These are phyloP conservation scores for Pythium rhizo-oryzae DNA, from an alignment of 352 stramenopile genomes.

Conservation along the genomic window DNA sequence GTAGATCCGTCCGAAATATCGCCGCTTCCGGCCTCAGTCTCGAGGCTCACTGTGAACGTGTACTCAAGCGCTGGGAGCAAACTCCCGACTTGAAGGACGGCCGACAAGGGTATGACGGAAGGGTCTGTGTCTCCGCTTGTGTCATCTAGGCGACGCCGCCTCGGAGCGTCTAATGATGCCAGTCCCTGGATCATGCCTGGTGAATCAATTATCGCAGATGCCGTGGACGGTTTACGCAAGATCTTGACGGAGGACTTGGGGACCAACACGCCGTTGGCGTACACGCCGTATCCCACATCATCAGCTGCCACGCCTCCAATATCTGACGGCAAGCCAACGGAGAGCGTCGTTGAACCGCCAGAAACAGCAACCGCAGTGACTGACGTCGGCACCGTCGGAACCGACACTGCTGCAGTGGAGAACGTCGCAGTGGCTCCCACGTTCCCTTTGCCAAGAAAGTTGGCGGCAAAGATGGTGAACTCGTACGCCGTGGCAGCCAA, in stretches of 20 bases:
- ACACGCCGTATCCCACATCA: constrained; percentile 44
- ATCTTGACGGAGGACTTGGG: constrained; percentile 1
- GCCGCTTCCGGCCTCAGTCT: constrained; percentile 40
- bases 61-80: constrained; percentile 48
- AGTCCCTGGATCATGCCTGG: not conserved
- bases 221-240: not conserved
- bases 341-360: constrained; percentile 43
- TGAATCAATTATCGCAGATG: not conserved
- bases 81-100: constrained; percentile 43
- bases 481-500: constrained; percentile 43
- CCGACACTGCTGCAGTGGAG: constrained; percentile 32
- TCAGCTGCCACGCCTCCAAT: constrained; percentile 39
- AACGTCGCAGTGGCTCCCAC: constrained; percentile 33
- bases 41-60: constrained; percentile 41
- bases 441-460: constrained; percentile 42
- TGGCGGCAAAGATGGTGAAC: constrained; percentile 54
- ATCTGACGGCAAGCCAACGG: constrained; percentile 38
- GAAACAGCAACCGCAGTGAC: constrained; percentile 33
- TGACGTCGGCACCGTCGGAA: constrained; percentile 34
- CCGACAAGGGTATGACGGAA: not conserved
- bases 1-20: constrained; percentile 12
- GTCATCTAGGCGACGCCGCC: constrained; percentile 4
- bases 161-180: not conserved
- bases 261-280: constrained; percentile 42
- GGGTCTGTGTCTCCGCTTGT: not conserved